Evolutionary conservation across 371 early-diverging fungal genomes (phyloP), one percentile per base, ranked within the genome.

Genomic region (Actinomortierella ambigua): DNA sequence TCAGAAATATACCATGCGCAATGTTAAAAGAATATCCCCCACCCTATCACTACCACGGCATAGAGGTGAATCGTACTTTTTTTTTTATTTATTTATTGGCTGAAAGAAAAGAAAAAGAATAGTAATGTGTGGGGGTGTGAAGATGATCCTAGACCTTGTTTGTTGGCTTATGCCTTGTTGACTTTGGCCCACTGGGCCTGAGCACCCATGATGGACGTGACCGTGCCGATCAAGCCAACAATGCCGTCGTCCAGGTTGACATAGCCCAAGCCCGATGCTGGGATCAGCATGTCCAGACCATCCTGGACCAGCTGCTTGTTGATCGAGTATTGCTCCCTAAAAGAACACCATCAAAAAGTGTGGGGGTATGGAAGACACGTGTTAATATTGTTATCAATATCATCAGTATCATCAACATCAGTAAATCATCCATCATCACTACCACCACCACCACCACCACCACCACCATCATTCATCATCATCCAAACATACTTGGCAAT

Each of bases 201-300:
- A 48, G 66, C 73, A 5, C 79, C 79, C 73, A 78, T 71, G 40
- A 78, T 57, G 22, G 79, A 68, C 9, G 76, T 65, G 27, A 66
- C 63, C 22, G 68, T 68, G 55, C 90, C 90, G 73, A 84, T 82
- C 53, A 89, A 75, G 57, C 90, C 90, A 55, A 90, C 79, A 46
- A 86, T 64, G 51, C 90, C 90, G 53, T 88, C 87, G 59, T 85
- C 84, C 28, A 81, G 77, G 48, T 70, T 58, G 42, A 87, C 46
- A 65, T 79, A 85, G n/a, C 81, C 84, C 57, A 89, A 76, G 15
- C 81, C 77, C 34, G 83, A 75, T 41, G 81, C 69, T 14, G 90
- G 90, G 53, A 90, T 85, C 41, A 85, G 69, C 52, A 84, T 77
- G 63, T 90, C 90, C 51, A 88, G 73, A 53, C 77, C 68, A 66